Conservation (phyloP, 1,284 basidiomycete genomes). For the Melampsora abietis-canadensis region DNA sequence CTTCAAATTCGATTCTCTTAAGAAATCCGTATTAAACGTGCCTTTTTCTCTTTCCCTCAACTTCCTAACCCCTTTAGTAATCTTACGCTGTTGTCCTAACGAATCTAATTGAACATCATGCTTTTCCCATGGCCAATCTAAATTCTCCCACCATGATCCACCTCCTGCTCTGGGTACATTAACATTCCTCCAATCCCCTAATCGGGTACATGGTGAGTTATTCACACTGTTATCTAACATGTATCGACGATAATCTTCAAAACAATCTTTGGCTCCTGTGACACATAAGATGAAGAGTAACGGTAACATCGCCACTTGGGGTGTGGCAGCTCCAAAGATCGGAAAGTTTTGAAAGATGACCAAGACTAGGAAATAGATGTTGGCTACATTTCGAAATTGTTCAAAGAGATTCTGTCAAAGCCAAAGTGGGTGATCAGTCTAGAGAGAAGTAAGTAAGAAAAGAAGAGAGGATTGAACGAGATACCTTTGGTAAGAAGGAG, state of each 20-base stretch:
- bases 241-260: conserved; percentile 89
- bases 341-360: conserved; percentile 85
- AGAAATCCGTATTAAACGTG: conserved; percentile 58
- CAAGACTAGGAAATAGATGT: conserved; percentile 82
- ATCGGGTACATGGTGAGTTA: conserved; percentile 77
- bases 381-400: conserved; percentile 67
- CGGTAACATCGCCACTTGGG: conserved; percentile 79
- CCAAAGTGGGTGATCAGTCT: background rate
- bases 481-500: conserved; percentile 78
- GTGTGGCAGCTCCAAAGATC: conserved; percentile 81
- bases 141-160: conserved; percentile 45
- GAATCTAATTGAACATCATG: conserved; percentile 17
- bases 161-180: conserved; percentile 64
- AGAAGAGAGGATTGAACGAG: conserved; percentile 39
- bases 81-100: conserved; percentile 50
- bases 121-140: conserved; percentile 47
- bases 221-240: conserved; percentile 85
- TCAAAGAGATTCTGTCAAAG: conserved; percentile 49
- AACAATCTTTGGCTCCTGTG: conserved; percentile 88
- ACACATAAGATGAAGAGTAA: conserved; percentile 80
- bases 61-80: conserved; percentile 79
- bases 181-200: conserved; percentile 82
- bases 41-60: conserved; percentile 75
- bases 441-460: too few relatives aligned
- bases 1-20: conserved; percentile 56